phyloP scores from a whole-genome alignment of 768 basidiomycete genomes.

The Agaricus subrufescens region DNA sequence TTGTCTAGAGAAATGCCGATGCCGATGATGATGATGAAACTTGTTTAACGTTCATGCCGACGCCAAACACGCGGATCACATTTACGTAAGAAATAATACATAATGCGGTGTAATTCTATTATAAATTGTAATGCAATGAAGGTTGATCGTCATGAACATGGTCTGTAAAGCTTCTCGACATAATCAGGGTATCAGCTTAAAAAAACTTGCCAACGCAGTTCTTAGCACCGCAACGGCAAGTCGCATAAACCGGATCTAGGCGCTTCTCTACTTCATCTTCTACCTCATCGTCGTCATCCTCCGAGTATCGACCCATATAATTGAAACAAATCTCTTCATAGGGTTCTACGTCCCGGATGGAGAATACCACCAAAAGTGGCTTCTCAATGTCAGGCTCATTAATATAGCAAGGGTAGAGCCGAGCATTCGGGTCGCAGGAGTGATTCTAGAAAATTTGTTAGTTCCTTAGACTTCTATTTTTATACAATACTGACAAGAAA shows the following conservation, averaged over 20 bases:
- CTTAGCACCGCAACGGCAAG: constrained; percentile 15
- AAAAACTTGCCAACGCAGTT: constrained; percentile 5
- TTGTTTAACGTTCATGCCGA: neutral
- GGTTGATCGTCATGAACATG: too few species aligned
- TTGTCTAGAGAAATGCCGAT: neutral
- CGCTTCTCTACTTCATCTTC: constrained; percentile 11
- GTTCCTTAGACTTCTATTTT: neutral
- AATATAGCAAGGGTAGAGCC: constrained; percentile 68
- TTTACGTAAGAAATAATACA: neutral
- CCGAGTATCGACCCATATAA: constrained; percentile 49
- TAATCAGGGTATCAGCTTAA: too few species aligned
- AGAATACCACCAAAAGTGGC: constrained; percentile 66
- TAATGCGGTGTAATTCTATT: neutral
- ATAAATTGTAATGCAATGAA: too few species aligned
- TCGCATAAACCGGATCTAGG: constrained; percentile 31
- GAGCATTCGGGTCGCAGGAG: constrained; percentile 84
- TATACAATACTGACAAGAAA: constrained; percentile 56
- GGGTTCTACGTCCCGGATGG: constrained; percentile 54
- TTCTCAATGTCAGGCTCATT: constrained; percentile 71
- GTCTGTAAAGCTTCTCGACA: too few species aligned
- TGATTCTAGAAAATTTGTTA: constrained; percentile 59
- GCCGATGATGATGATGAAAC: constrained; percentile 1
- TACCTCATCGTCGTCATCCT: constrained; percentile 36
- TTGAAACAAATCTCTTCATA: constrained; percentile 76
- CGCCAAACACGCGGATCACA: neutral